A percentile compares a stretch with the other conserved stretches of the same genome.
Evolutionary conservation across 306 rosid species (phyloP).

Genomic region (Ormosia semicastrata): DNA sequence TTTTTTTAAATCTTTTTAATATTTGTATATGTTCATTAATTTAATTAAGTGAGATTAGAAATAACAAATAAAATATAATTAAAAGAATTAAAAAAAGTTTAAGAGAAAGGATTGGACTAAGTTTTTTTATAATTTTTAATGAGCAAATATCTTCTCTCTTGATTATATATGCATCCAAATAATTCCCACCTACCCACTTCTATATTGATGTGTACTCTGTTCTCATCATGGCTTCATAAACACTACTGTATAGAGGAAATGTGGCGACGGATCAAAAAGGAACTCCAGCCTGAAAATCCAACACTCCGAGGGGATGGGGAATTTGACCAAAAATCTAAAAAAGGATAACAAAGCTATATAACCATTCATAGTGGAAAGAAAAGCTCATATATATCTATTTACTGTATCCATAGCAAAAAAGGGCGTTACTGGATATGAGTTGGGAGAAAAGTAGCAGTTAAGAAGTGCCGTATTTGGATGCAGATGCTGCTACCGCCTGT

Average conservation of each 20-base stretch:
- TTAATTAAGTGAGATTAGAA: too few relatives aligned
- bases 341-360: neutral
- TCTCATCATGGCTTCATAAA: constrained; percentile 2
- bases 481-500: constrained; percentile 82
- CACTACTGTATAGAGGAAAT: constrained; percentile 31
- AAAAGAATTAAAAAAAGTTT: too few relatives aligned
- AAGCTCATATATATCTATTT: neutral
- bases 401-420: neutral
- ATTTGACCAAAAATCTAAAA: neutral
- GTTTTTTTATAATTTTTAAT: too few relatives aligned
- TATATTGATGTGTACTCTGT: neutral
- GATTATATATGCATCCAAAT: too few relatives aligned
- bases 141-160: too few relatives aligned
- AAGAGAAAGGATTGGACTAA: too few relatives aligned
- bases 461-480: constrained; percentile 41
- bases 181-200: neutral
- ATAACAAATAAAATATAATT: too few relatives aligned
- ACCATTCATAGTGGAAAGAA: constrained; percentile 16
- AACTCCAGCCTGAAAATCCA: neutral
- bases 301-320: neutral
- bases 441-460: constrained; percentile 19
- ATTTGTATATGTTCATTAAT: too few relatives aligned
- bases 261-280: constrained; percentile 11
- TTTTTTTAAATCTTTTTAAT: too few relatives aligned
- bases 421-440: neutral